These are phyloP conservation scores for Aspergillus neoniger DNA, from an alignment of 2,329 filamentous ascomycete genomes.

Conservation along the genomic window DNA sequence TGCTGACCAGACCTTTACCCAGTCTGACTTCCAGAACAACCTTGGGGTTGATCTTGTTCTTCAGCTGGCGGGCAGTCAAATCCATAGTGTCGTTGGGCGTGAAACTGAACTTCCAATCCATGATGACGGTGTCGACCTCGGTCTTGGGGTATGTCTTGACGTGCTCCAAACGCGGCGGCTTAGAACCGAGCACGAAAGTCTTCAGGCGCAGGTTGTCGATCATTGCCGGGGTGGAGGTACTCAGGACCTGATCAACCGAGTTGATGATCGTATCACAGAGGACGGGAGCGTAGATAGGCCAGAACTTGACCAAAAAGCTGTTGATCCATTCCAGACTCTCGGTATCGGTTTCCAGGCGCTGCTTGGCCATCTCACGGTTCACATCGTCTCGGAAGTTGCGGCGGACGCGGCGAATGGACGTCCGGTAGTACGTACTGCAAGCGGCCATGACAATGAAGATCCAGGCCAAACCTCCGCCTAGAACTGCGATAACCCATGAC, in stretches of 20 bases:
- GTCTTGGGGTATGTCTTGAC: slow-evolving; percentile 97
- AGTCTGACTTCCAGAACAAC: slow-evolving; percentile 91
- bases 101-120: slow-evolving; percentile 99
- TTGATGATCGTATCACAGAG: slow-evolving; percentile 89
- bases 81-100: slow-evolving; percentile 92
- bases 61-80: slow-evolving; percentile 84
- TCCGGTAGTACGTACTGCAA: slow-evolving; percentile 95
- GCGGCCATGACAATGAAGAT: slow-evolving; percentile 88
- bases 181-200: slow-evolving; percentile 89
- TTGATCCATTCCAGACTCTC: slow-evolving; percentile 99
- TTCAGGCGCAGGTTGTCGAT: slow-evolving; percentile 92
- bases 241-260: slow-evolving; percentile 93
- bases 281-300: slow-evolving; percentile 97
- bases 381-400: slow-evolving; percentile 96
- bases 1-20: slow-evolving; percentile 95
- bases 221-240: slow-evolving; percentile 86
- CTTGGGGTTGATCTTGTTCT: slow-evolving; percentile 96
- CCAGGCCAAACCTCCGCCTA: slow-evolving; percentile 92
- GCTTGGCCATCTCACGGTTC: slow-evolving; percentile 82
- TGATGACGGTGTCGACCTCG: slow-evolving; percentile 91
- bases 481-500: slow-evolving; percentile 84
- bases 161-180: slow-evolving; percentile 93
- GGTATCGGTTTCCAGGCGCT: slow-evolving; percentile 81
- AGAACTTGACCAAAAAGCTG: slow-evolving; percentile 97
- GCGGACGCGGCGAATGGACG: slow-evolving; percentile 87